Percentiles rank a stretch among this genome's conserved stretches.
These are phyloP conservation scores for Metschnikowia vanudenii DNA, from an alignment of 805 yeast species.

Conservation along the genomic window DNA sequence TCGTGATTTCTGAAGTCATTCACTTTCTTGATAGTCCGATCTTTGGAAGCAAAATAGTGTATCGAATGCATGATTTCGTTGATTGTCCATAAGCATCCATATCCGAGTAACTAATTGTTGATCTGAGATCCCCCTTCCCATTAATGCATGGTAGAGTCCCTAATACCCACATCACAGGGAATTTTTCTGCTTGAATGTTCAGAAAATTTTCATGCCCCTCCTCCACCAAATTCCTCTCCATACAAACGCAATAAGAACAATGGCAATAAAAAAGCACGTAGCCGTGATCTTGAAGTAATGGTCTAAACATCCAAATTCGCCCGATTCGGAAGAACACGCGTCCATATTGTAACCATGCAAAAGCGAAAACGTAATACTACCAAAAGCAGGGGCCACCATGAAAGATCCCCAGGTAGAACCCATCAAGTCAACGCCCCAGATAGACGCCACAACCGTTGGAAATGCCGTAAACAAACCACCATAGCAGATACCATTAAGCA, in stretches of 20 bases:
- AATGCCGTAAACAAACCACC: slow-evolving; percentile 84
- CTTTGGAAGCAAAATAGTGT: no score
- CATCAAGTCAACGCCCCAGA: slow-evolving; percentile 85
- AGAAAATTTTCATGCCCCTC: slow-evolving; percentile 29
- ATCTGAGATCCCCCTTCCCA: no score
- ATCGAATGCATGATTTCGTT: no score
- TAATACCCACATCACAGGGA: no score
- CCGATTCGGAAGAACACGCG: slow-evolving; percentile 24
- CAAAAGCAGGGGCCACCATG: slow-evolving; percentile 85
- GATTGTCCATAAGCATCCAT: no score
- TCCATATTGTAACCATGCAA: slow-evolving; percentile 68
- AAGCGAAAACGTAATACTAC: slow-evolving; percentile 66
- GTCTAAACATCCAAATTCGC: slow-evolving; percentile 23
- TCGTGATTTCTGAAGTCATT: no score
- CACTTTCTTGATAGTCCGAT: no score
- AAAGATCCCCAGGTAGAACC: slow-evolving; percentile 94
- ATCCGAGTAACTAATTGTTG: no score
- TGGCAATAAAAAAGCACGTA: slow-evolving; percentile 26
- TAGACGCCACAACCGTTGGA: slow-evolving; percentile 78
- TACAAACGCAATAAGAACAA: slow-evolving; percentile 23
- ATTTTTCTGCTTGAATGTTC: no score
- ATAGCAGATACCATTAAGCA: slow-evolving; percentile 65
- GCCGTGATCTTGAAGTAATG: slow-evolving; percentile 30
- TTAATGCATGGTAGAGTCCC: no score
- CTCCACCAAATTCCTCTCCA: slow-evolving; percentile 34